Conservation (phyloP, 2,329 filamentous ascomycete genomes). For the Sporothrix brunneoviolacea region DNA sequence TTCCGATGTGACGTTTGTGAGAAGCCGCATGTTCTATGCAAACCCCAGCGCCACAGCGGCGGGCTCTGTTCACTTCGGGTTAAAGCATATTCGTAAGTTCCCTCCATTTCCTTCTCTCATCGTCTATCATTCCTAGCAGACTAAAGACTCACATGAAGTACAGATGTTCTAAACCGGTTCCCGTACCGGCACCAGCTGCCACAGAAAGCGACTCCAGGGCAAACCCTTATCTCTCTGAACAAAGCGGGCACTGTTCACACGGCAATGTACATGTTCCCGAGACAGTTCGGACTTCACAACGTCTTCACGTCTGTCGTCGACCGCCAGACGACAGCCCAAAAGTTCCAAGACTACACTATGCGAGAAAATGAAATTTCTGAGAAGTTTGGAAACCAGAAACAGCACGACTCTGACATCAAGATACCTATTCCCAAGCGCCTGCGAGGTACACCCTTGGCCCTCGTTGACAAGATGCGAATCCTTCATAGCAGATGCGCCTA, state of each 20-base stretch:
- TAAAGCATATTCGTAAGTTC: constrained; percentile 70
- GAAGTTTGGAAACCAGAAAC: constrained; percentile 27
- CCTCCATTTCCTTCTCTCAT: neutral
- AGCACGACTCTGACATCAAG: constrained; percentile 17
- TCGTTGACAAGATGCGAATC: constrained; percentile 63
- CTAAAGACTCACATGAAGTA: neutral
- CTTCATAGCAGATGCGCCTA: constrained; percentile 74
- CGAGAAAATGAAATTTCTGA: constrained; percentile 71
- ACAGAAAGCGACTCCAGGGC: constrained; percentile 25
- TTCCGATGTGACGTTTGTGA: constrained; percentile 65
- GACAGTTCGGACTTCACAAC: constrained; percentile 85
- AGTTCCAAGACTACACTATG: constrained; percentile 76
- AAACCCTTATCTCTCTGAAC: constrained; percentile 23
- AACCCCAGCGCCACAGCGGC: constrained; percentile 63
- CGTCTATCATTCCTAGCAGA: neutral
- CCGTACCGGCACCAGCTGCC: constrained; percentile 32
- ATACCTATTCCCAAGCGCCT: constrained; percentile 57
- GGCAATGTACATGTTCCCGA: constrained; percentile 90
- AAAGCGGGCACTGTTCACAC: constrained; percentile 57
- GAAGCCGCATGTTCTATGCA: constrained; percentile 81
- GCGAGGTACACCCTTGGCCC: constrained; percentile 49
- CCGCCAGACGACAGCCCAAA: constrained; percentile 58
- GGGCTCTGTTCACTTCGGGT: constrained; percentile 63
- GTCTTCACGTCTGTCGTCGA: constrained; percentile 73
- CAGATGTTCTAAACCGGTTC: constrained; percentile 76